A percentile compares a stretch with the other conserved stretches of the same genome.
Conservation (phyloP, 345 rosid species). For the Corchorus olitorius region DNA sequence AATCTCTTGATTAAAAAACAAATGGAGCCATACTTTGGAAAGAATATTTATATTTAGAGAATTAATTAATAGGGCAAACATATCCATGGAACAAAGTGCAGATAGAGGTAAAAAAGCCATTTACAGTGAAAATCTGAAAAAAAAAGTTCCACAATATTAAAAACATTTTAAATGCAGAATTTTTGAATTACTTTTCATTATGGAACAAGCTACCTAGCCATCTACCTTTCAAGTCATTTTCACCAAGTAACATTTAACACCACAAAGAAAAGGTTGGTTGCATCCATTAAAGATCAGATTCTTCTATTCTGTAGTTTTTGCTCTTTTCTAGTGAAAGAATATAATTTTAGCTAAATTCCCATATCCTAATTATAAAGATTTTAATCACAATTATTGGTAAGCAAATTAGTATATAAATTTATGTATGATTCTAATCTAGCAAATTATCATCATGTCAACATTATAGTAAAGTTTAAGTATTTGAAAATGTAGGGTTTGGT, state of each 20-base stretch:
- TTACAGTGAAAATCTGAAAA: neutral
- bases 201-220: neutral
- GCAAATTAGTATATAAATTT: neutral
- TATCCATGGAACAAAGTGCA: neutral
- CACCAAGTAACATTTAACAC: conserved; percentile 24
- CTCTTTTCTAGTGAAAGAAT: neutral
- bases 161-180: neutral
- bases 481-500: too few species aligned
- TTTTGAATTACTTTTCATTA: neutral
- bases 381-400: neutral
- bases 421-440: too few species aligned
- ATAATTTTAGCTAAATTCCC: neutral
- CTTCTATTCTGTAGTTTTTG: conserved; percentile 3
- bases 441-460: neutral
- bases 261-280: conserved; percentile 24
- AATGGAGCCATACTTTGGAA: neutral
- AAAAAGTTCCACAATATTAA: neutral
- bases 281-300: conserved; percentile 26
- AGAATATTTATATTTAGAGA: neutral
- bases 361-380: neutral
- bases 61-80: neutral
- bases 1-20: neutral
- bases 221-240: conserved; percentile 15
- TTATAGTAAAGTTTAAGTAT: too few species aligned
- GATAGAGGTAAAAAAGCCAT: neutral